Base-by-base conservation (phyloP, 2,329 filamentous ascomycete genomes). In the Fonsecaea pedrosoi region DNA sequence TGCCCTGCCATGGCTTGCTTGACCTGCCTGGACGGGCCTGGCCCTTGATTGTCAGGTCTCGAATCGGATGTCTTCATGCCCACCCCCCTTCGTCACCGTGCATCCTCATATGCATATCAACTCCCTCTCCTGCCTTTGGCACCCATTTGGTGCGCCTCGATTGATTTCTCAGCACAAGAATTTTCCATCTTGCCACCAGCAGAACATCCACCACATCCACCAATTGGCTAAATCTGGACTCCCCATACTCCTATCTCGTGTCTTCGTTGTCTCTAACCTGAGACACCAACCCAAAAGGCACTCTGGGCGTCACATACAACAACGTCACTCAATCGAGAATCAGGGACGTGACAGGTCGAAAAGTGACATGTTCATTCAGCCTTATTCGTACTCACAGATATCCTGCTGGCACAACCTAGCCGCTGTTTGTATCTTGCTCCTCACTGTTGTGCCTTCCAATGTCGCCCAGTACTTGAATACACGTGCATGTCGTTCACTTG, bases 371-470 rank as follows among this genome's bases (percentile, higher is more conserved):
- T 35, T 25, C 30, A 63, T 42, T 60, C 45, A 61, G 40, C 40
- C 55, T 34, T 64, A 62, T 64, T 54, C 54, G 50, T 64, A 66
- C 56, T 64, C 25, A 53, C 60, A 64, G 67, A 64, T 60, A 66
- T 55, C 56, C 64, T 62, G 60, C 67, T 57, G 60, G 62, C 64
- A 50, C 25, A 30, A 15, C 1, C 21, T 50, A 10, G 45, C 45
- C 18, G 64, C 50, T 62, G 66, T 54, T 50, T 65, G 48, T 63
- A 58, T 60, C 25, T 58, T 68, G 57, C 62, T 58, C 32, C 35
- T 59, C 54, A 55, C 54, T 65, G 60, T 60, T 30, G 34, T 60
- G 42, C 60, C 60, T 53, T 62, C 60, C 60, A 48, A 57, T 60
- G 60, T 60, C 50, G 34, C 57, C 37, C 54, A 34, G 56, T 60